phyloP scores from a whole-genome alignment of 129 eudicot species.

The Silybum marianum region DNA sequence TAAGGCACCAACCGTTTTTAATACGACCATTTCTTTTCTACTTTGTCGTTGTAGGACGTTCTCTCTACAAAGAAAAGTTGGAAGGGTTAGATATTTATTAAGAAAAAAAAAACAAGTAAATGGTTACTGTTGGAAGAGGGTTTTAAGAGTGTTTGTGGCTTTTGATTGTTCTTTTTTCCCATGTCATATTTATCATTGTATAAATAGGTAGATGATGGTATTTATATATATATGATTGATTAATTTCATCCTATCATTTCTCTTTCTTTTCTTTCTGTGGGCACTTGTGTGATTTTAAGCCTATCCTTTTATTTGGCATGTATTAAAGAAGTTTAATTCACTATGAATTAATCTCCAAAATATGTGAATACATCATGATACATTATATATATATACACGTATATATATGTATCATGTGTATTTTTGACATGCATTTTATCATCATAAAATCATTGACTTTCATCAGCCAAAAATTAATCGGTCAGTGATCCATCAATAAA shows the following conservation, averaged over 20 bases:
- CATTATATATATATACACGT: background rate
- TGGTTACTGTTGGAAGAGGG: constrained; percentile 10
- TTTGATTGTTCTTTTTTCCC: background rate
- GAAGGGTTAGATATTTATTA: background rate
- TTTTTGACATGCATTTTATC: background rate
- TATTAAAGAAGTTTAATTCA: background rate
- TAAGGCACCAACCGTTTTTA: constrained; percentile 4
- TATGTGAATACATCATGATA: background rate
- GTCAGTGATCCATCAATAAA: too few species aligned
- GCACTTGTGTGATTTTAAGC: background rate
- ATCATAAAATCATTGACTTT: too few species aligned
- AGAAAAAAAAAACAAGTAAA: background rate
- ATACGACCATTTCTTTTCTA: constrained; percentile 25
- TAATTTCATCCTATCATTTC: constrained; percentile 8
- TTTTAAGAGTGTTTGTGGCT: constrained; percentile 16
- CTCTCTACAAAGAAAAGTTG: constrained; percentile 11
- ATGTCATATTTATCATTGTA: constrained; percentile 16
- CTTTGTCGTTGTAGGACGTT: constrained; percentile 3
- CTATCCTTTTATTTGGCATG: background rate
- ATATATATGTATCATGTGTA: background rate
- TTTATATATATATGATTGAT: constrained; percentile 13
- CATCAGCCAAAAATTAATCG: too few species aligned
- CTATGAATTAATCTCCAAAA: background rate
- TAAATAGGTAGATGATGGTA: constrained; percentile 12
- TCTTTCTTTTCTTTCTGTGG: background rate